Evolutionary conservation across 805 yeast species (phyloP).

Genomic region (Pichia thaimueangensis): DNA sequence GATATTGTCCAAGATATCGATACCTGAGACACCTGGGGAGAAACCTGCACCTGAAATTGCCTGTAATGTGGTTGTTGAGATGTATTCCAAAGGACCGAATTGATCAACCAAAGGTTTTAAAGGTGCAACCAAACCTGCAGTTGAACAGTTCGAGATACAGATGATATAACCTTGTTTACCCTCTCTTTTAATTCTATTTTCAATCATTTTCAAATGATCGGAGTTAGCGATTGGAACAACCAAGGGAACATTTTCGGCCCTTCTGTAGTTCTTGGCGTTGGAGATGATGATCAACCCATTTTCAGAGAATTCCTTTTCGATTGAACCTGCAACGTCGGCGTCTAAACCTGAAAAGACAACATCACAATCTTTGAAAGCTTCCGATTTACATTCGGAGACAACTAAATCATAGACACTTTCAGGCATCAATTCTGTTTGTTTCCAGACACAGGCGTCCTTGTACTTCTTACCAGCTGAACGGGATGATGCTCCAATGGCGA

Average conservation of each 20-base stretch:
- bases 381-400: slow-evolving; percentile 74
- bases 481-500: slow-evolving; percentile 84
- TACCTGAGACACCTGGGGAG: slow-evolving; percentile 95
- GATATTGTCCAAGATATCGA: slow-evolving; percentile 89
- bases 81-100: slow-evolving; percentile 84
- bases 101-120: slow-evolving; percentile 85
- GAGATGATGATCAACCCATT: slow-evolving; percentile 82
- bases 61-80: slow-evolving; percentile 89
- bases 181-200: slow-evolving; percentile 45
- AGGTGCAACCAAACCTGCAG: slow-evolving; percentile 97
- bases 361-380: slow-evolving; percentile 80
- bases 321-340: slow-evolving; percentile 86
- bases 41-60: slow-evolving; percentile 98
- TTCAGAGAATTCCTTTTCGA: slow-evolving; percentile 78
- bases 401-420: slow-evolving; percentile 50
- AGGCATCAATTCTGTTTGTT: slow-evolving; percentile 83
- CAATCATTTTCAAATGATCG: slow-evolving; percentile 75
- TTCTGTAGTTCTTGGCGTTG: slow-evolving; percentile 94
- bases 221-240: slow-evolving; percentile 94
- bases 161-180: slow-evolving; percentile 79
- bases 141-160: slow-evolving; percentile 96
- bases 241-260: slow-evolving; percentile 80
- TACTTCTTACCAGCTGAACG: slow-evolving; percentile 91
- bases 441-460: slow-evolving; percentile 86
- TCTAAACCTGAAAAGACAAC: slow-evolving; percentile 93